A percentile compares a stretch with the other conserved stretches of the same genome.
Evolutionary conservation across 1,284 basidiomycete species (phyloP).

Genomic region (Caloboletus firmus): DNA sequence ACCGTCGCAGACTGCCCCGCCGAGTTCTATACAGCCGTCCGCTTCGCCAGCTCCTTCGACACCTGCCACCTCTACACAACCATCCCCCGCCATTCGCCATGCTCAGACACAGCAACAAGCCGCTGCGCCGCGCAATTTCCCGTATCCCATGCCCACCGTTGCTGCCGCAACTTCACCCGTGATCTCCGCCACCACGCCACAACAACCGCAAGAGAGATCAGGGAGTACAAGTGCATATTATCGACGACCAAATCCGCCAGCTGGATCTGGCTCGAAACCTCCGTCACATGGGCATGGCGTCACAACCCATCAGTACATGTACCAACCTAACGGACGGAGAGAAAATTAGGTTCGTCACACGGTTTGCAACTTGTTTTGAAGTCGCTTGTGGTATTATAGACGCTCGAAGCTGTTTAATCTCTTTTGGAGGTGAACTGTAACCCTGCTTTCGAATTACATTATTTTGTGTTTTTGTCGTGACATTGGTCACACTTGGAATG

Average conservation of each 20-base stretch:
- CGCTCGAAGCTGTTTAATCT: conserved; percentile 6
- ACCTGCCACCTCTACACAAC: conserved; percentile 33
- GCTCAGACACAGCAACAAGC: conserved; percentile 34
- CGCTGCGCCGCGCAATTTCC: conserved; percentile 34
- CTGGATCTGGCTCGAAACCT: conserved; percentile 32
- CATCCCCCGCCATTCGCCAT: conserved; percentile 34
- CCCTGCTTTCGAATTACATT: conserved; percentile 19
- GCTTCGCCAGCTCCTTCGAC: conserved; percentile 33
- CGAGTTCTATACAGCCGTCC: conserved; percentile 27
- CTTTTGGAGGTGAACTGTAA: conserved; percentile 6
- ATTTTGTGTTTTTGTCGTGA: conserved; percentile 19
- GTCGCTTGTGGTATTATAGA: conserved; percentile 3
- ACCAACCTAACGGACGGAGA: conserved; percentile 42
- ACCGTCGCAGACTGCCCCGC: conserved; percentile 21
- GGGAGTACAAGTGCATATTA: conserved; percentile 33
- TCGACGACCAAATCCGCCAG: conserved; percentile 37
- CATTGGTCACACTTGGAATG: conserved; percentile 19
- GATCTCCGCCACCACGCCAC: conserved; percentile 31
- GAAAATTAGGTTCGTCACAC: conserved; percentile 19
- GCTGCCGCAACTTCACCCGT: conserved; percentile 43
- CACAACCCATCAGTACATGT: conserved; percentile 47
- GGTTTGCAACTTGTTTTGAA: conserved; percentile 5
- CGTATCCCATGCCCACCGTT: conserved; percentile 50
- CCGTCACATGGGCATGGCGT: conserved; percentile 34
- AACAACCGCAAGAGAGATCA: conserved; percentile 33